Base-by-base conservation (phyloP, 225 moss, liverwort and hornwort species). In the Thuidium tamariscinum region DNA sequence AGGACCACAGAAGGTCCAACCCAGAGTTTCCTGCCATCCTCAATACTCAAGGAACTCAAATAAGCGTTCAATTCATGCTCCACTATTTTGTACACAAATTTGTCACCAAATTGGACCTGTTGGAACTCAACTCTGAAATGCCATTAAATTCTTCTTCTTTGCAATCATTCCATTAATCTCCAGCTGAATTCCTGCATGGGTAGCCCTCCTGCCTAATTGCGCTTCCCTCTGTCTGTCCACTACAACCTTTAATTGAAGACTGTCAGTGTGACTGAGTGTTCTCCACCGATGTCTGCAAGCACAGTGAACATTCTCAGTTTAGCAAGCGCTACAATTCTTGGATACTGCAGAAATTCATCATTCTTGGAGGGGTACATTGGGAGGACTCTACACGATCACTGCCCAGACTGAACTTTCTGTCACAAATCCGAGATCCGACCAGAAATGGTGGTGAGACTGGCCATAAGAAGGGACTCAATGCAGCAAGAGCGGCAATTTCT, bases 1-100 rank as follows among this genome's bases (percentile, higher is more conserved):
- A 77, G 21, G 96, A 22, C 26, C 90, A 89, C 48, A 95, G 57
- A 5, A 98, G 82, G 66, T 94, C 90, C 69, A 73, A 83, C 15
- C 78, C 69, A 17, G 57, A 22, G 36, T 77, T 78, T 17, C 68
- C 93, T 34, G 91, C 74, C 93, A 87, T 87, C 69, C 55, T 56
- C 30, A 62, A 61, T 39, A 59, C 34, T 44, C 57, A 65, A 51
- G 55, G 17, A 42, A 41, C 59, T 18, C 49, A 32, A 23, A 57
- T 42, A 37, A 56, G 44, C 37, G 46, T 16, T 34, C 69, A 30
- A 37, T 54, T 69, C 68, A 82, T 56, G 27, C 20, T 56, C 69
- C 69, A 56, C 51, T 36, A 2, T 54, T n/a, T 6, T 55, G 56
- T 8, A 16, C 5, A 64, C 36, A 16, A 51, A 67, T 55, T 56